Evolutionary conservation across 305 asterid species (phyloP).

Genomic region (Fraxinus latifolia): DNA sequence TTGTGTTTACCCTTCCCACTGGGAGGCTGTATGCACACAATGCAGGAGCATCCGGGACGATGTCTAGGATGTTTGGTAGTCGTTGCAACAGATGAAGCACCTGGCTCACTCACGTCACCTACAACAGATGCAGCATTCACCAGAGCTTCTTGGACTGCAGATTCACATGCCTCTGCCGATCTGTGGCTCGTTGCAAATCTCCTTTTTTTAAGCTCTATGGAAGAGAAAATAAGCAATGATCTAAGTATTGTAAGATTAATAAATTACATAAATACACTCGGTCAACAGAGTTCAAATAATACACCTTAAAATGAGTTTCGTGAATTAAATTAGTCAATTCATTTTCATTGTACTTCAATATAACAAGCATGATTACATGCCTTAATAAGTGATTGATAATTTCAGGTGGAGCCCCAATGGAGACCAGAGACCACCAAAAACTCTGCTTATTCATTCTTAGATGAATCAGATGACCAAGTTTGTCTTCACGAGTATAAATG

Average conservation of each 20-base stretch:
- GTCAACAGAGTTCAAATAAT: background rate
- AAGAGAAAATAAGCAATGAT: constrained; percentile 7
- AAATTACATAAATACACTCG: background rate
- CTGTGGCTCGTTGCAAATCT: constrained; percentile 45
- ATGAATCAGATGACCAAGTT: background rate
- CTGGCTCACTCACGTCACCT: constrained; percentile 42
- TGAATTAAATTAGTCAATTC: background rate
- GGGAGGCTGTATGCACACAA: constrained; percentile 98
- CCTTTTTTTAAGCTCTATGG: constrained; percentile 52
- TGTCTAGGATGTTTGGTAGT: constrained; percentile 94
- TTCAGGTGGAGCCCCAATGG: background rate
- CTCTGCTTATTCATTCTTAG: background rate
- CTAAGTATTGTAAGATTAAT: background rate
- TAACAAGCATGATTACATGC: background rate
- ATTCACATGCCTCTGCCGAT: constrained; percentile 40
- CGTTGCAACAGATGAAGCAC: constrained; percentile 60
- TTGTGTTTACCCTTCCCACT: constrained; percentile 97
- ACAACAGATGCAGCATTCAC: constrained; percentile 36
- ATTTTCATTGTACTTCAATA: background rate
- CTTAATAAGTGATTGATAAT: background rate
- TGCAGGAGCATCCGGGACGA: constrained; percentile 97
- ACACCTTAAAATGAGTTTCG: background rate
- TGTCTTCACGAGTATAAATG: background rate
- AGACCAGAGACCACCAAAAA: background rate
- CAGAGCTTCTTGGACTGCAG: constrained; percentile 40